phyloP scores from a whole-genome alignment of 495 filamentous ascomycete genomes.

The Tuber aestivum region DNA sequence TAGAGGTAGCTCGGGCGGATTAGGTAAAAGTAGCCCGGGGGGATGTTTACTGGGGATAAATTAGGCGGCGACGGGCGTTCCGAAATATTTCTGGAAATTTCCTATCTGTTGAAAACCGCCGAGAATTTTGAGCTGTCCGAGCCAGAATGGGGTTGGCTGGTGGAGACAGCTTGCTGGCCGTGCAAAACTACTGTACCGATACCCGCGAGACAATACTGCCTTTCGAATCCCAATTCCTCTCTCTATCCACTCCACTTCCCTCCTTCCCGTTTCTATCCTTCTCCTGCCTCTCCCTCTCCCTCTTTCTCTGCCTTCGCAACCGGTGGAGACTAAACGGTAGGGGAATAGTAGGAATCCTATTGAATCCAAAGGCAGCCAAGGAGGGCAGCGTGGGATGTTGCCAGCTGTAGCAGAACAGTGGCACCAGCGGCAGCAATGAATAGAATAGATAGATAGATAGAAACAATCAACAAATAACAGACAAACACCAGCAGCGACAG shows the following conservation, averaged over 20 bases:
- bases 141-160: background rate
- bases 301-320: background rate
- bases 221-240: background rate
- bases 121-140: background rate
- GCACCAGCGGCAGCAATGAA: too few relatives aligned
- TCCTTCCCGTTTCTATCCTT: background rate
- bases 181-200: background rate
- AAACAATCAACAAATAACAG: background rate
- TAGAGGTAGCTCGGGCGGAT: background rate
- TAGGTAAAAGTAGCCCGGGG: background rate
- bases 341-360: background rate
- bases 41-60: background rate
- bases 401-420: background rate
- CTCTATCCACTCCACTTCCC: background rate
- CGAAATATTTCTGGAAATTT: conserved; percentile 6
- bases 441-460: background rate
- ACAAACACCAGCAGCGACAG: conserved; percentile 1
- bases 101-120: conserved; percentile 1
- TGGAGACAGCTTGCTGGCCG: background rate
- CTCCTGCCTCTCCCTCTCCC: background rate
- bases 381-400: background rate
- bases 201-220: background rate
- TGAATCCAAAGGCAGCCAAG: background rate
- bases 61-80: background rate
- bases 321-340: background rate